Percentiles rank a stretch among this genome's conserved stretches.
phyloP scores from a whole-genome alignment of 345 rosid species.

The Syzygium grande region DNA sequence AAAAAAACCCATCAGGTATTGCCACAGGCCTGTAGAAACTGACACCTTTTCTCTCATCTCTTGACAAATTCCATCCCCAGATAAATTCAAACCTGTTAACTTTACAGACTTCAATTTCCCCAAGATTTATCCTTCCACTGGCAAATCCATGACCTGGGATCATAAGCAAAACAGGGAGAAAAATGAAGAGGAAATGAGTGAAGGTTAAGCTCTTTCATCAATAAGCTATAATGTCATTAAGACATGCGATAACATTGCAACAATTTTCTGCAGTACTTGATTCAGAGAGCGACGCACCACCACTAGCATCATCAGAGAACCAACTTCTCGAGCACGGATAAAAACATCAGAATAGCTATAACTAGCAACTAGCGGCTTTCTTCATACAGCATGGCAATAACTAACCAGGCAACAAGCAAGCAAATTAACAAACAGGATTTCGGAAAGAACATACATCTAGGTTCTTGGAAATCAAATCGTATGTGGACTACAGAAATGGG shows the following conservation, averaged over 20 bases:
- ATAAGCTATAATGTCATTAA: background rate
- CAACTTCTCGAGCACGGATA: background rate
- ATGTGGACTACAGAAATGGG: background rate
- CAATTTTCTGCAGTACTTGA: background rate
- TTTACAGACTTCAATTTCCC: constrained; percentile 49
- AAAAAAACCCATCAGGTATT: constrained; percentile 52
- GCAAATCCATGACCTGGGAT: constrained; percentile 63
- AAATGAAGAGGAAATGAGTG: background rate
- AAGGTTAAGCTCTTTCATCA: background rate
- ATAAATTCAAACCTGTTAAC: constrained; percentile 45
- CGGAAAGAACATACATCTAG: background rate
- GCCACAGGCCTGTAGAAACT: constrained; percentile 57
- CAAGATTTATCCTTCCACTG: constrained; percentile 58
- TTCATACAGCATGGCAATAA: background rate
- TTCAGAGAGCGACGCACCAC: background rate
- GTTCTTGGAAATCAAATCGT: accelerated
- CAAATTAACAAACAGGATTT: background rate
- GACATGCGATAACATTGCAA: background rate
- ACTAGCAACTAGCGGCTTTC: background rate
- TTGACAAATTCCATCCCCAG: constrained; percentile 42
- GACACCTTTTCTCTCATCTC: constrained; percentile 34
- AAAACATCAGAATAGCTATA: background rate
- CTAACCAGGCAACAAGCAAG: background rate
- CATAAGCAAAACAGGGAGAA: background rate
- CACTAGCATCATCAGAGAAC: background rate